A percentile compares a stretch with the other conserved stretches of the same genome.
Conservation (phyloP, 2,329 filamentous ascomycete genomes). For the Emergomyces orientalis region DNA sequence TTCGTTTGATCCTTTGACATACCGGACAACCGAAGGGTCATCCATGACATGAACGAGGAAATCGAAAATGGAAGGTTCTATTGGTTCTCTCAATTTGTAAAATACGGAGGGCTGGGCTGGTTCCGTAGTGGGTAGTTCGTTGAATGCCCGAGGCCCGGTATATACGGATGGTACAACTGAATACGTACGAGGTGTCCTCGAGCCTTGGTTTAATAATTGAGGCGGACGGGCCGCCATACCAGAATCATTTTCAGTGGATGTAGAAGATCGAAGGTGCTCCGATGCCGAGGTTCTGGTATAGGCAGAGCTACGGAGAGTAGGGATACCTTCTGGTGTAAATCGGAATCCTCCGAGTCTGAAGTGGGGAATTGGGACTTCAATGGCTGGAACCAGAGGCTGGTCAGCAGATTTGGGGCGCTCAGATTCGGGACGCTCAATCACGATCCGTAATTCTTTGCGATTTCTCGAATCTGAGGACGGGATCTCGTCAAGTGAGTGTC, state of each 20-base stretch:
- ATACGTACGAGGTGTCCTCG: conserved; percentile 24
- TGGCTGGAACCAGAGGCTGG: conserved; percentile 46
- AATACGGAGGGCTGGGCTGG: conserved; percentile 33
- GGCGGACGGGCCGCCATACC: conserved; percentile 21
- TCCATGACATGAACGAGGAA: conserved; percentile 72
- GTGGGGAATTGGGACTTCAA: conserved; percentile 71
- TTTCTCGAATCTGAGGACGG: conserved; percentile 33
- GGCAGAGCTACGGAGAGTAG: conserved; percentile 70
- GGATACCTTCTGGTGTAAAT: conserved; percentile 67
- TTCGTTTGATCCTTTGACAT: conserved; percentile 58
- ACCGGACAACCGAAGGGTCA: conserved; percentile 71
- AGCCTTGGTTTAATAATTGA: conserved; percentile 23
- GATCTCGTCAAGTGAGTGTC: conserved; percentile 61
- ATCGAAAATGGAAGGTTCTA: conserved; percentile 62
- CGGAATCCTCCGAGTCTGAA: conserved; percentile 74
- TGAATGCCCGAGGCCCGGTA: conserved; percentile 24
- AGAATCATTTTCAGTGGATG: conserved; percentile 38
- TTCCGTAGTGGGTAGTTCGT: conserved; percentile 26
- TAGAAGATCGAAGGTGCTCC: conserved; percentile 60
- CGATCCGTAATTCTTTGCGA: conserved; percentile 63
- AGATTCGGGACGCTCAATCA: conserved; percentile 63
- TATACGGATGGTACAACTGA: conserved; percentile 33
- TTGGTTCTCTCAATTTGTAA: conserved; percentile 53
- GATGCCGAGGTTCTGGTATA: conserved; percentile 57
- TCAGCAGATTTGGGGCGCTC: conserved; percentile 57